These are phyloP conservation scores for Aspergillus sparsus DNA, from an alignment of 495 filamentous ascomycete genomes.

Conservation along the genomic window DNA sequence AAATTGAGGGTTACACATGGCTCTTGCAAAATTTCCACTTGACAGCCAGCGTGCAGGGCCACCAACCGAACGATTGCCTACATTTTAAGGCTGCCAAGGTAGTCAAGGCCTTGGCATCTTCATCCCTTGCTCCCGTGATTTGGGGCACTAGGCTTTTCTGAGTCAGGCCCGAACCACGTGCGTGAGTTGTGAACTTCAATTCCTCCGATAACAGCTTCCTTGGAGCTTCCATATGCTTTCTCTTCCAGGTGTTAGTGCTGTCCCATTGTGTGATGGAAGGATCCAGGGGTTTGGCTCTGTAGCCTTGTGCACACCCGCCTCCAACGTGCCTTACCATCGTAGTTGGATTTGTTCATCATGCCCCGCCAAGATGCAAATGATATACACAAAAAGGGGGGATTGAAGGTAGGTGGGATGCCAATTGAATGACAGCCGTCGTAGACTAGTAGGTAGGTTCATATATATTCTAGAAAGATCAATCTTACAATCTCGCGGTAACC, in stretches of 20 bases:
- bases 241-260: neutral
- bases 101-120: no score
- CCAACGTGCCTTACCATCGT: slow-evolving; percentile 14
- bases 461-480: no score
- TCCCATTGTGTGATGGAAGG: neutral
- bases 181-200: slow-evolving; percentile 5
- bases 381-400: neutral
- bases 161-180: slow-evolving; percentile 10
- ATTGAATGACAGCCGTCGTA: neutral
- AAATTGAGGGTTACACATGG: no score
- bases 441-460: neutral
- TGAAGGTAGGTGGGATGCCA: neutral
- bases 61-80: neutral
- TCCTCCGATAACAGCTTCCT: slow-evolving; percentile 13
- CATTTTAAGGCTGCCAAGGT: neutral
- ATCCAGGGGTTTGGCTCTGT: neutral
- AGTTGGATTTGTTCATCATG: slow-evolving; percentile 16
- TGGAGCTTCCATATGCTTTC: slow-evolving; percentile 15
- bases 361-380: slow-evolving; percentile 16
- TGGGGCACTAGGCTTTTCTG: neutral
- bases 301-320: neutral
- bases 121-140: neutral
- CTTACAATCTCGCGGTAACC: no score
- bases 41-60: no score
- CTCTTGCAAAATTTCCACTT: no score